phyloP scores from a whole-genome alignment of 148 eudicot genomes.

The Chenopodium album region DNA sequence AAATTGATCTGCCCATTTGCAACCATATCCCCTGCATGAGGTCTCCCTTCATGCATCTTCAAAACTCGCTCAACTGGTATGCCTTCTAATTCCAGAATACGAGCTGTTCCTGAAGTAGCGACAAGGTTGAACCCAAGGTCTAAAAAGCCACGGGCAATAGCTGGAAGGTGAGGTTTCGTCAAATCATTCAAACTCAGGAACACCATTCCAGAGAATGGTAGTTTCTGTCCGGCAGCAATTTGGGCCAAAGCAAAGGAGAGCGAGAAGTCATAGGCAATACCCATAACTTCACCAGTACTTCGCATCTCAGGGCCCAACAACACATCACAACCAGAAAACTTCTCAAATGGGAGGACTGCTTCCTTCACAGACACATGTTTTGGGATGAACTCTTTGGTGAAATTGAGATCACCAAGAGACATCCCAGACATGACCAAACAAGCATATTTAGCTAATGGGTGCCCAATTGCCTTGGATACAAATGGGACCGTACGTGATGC shows the following conservation, averaged over 20 bases:
- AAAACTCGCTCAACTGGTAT: constrained; percentile 77
- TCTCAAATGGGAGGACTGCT: constrained; percentile 94
- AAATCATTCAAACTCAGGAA: constrained; percentile 89
- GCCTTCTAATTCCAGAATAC: constrained; percentile 69
- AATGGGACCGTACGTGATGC: constrained; percentile 95
- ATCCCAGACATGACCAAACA: constrained; percentile 94
- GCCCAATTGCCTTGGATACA: constrained; percentile 96
- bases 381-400: constrained; percentile 86
- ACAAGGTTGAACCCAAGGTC: constrained; percentile 65
- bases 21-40: constrained; percentile 92
- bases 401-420: constrained; percentile 67
- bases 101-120: constrained; percentile 88
- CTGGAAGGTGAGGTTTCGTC: constrained; percentile 70
- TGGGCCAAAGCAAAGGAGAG: constrained; percentile 83
- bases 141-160: constrained; percentile 65
- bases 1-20: constrained; percentile 81
- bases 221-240: constrained; percentile 91
- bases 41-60: constrained; percentile 97
- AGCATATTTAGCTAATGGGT: constrained; percentile 94
- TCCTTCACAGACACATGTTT: constrained; percentile 86
- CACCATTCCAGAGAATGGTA: constrained; percentile 72
- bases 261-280: constrained; percentile 62
- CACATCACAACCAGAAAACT: constrained; percentile 90
- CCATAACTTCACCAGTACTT: constrained; percentile 99
- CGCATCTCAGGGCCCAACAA: constrained; percentile 96